These are phyloP conservation scores for Geranium rotundifolium DNA, from an alignment of 345 rosid genomes.

Conservation along the genomic window DNA sequence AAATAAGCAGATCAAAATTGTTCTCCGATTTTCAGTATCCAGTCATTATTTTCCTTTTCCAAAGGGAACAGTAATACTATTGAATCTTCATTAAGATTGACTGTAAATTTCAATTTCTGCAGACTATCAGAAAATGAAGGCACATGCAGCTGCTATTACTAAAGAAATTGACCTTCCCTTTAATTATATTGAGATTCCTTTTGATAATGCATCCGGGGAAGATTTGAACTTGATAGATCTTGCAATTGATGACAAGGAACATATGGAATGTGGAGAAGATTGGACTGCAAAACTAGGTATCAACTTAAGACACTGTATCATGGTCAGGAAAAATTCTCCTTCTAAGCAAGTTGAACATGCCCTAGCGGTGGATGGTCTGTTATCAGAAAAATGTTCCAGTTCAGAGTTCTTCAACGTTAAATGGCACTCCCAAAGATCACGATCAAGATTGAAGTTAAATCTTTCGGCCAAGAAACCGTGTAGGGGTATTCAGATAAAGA, in stretches of 20 bases:
- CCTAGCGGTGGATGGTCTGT: conserved; percentile 61
- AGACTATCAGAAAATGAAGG: conserved; percentile 92
- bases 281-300: conserved; percentile 87
- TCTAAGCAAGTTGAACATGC: conserved; percentile 67
- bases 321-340: conserved; percentile 60
- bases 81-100: background rate
- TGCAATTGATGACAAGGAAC: conserved; percentile 66
- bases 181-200: conserved; percentile 45
- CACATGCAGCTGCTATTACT: conserved; percentile 63
- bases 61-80: background rate
- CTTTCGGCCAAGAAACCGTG: conserved; percentile 20
- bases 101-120: conserved; percentile 12
- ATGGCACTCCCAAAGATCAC: conserved; percentile 69
- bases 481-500: conserved; percentile 29
- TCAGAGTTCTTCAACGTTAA: conserved; percentile 35
- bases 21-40: background rate
- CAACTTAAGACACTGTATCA: conserved; percentile 68
- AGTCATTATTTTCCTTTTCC: background rate
- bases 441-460: conserved; percentile 48
- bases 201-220: conserved; percentile 51
- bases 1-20: background rate
- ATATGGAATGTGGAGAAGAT: conserved; percentile 46
- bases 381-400: conserved; percentile 31
- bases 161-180: conserved; percentile 61
- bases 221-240: conserved; percentile 74